Percentiles rank a stretch among this genome's conserved stretches.
phyloP scores from a whole-genome alignment of 1,284 basidiomycete genomes.

The Mycena sp. region DNA sequence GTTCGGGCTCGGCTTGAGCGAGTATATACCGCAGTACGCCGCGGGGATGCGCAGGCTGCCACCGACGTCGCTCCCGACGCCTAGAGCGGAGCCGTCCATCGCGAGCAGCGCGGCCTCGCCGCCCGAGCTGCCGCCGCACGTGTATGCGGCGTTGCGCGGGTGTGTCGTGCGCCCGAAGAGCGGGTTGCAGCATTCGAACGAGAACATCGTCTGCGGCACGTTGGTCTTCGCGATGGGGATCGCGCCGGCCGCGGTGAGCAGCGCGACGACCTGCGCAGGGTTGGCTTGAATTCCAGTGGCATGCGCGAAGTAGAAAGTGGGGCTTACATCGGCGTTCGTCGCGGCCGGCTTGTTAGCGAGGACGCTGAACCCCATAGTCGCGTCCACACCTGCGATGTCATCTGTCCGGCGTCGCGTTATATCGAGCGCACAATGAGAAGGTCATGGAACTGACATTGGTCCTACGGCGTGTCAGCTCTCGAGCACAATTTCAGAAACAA shows the following conservation, averaged over 20 bases:
- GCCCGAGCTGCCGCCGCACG: slow-evolving; percentile 54
- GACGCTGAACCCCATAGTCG: slow-evolving; percentile 78
- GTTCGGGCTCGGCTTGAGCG: slow-evolving; percentile 75
- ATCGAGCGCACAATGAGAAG: too few relatives aligned
- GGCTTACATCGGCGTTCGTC: slow-evolving; percentile 66
- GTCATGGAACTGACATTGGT: slow-evolving; percentile 24
- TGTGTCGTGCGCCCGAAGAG: slow-evolving; percentile 56
- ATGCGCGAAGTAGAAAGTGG: not conserved
- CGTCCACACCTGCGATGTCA: slow-evolving; percentile 72
- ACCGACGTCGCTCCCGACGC: slow-evolving; percentile 83
- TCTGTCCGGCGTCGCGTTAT: too few relatives aligned
- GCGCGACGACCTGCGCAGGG: slow-evolving; percentile 54
- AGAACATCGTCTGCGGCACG: slow-evolving; percentile 55
- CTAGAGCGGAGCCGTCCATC: slow-evolving; percentile 59
- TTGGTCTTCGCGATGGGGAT: slow-evolving; percentile 57
- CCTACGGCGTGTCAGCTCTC: not conserved
- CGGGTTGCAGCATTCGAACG: slow-evolving; percentile 63
- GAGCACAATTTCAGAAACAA: not conserved
- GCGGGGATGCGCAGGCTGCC: slow-evolving; percentile 85
- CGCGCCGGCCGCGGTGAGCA: slow-evolving; percentile 58
- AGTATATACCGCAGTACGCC: slow-evolving; percentile 83
- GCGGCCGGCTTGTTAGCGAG: slow-evolving; percentile 65
- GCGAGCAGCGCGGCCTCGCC: slow-evolving; percentile 55
- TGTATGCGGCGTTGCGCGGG: slow-evolving; percentile 50
- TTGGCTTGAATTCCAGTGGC: too few relatives aligned